phyloP scores from a whole-genome alignment of 306 rosid species.

The Rubus idaeus region DNA sequence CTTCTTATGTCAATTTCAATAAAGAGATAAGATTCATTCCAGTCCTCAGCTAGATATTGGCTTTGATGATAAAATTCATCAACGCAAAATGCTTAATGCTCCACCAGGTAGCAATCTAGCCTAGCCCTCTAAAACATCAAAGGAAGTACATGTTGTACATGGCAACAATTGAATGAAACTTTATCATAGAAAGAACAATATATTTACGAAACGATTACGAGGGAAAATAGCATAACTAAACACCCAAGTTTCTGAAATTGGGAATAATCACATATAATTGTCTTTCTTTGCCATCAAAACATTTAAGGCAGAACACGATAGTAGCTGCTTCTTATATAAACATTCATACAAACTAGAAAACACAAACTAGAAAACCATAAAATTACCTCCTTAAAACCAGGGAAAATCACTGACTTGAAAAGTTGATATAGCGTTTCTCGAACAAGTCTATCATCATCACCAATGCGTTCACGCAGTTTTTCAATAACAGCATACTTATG shows the following conservation, averaged over 20 bases:
- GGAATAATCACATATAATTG: not conserved
- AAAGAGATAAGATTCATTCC: not conserved
- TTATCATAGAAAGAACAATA: not conserved
- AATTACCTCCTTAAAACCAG: constrained; percentile 77
- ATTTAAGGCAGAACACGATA: not conserved
- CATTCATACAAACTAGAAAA: not conserved
- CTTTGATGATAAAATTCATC: not conserved
- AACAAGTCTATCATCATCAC: constrained; percentile 72
- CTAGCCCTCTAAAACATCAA: not conserved
- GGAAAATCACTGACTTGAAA: constrained; percentile 64
- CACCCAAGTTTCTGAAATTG: not conserved
- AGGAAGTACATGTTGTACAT: not conserved
- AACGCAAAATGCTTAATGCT: not conserved
- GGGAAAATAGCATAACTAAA: not conserved
- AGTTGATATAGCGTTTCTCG: constrained; percentile 67
- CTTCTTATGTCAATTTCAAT: not conserved
- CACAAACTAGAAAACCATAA: not conserved
- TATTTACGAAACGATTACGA: not conserved
- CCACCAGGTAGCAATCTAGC: not conserved
- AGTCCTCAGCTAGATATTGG: not conserved
- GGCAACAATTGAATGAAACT: not conserved
- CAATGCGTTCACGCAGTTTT: constrained; percentile 78
- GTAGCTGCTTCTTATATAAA: not conserved
- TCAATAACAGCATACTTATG: constrained; percentile 68
- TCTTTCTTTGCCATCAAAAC: not conserved